Base-by-base conservation (phyloP, 768 basidiomycete genomes). In the Tubosaeta brunneosetosa region DNA sequence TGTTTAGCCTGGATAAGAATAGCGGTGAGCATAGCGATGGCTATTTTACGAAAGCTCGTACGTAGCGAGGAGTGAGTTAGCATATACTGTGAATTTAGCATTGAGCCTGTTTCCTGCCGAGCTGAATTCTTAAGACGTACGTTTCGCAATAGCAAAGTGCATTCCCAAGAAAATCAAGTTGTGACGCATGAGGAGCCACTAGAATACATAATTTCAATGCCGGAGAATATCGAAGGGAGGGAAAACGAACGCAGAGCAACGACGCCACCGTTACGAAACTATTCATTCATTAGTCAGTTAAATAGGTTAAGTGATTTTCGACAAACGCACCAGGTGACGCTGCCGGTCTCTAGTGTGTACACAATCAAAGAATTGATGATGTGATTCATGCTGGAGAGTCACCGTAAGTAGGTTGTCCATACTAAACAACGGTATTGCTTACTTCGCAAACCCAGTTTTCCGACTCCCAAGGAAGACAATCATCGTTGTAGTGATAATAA, bases 291-390 rank as follows among this genome's bases (percentile, higher is more conserved):
- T 11, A 66, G 50, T 29, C n/a, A 17, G 12, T 0, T 4, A 3
- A 45, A 29, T 7, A n/a, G 11, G 3, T 6, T 0, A 13, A 16
- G 1, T 8, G 2, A 16, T 34, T 32, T 1, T 1, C 22, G 22
- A 13, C 7, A 27, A 50, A 22, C 56, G 4, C 51, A 73, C 75
- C 73, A 74, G 25, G 81, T 81, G 17, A 81, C 41, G 3, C 73
- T 62, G 37, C 80, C 81, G 14, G 75, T 79, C 57, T 82, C 81
- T 31, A 82, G 69, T 0, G 79, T 75, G 51, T 82, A 81, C 2
- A 78, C 55, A 47, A 81, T 77, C 55, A 81, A 58, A 0, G 68
- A 64, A 52, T 81, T 80, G 42, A 82, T 69, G 33, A 81, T 59
- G 31, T 74, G 71, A 48, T 77, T 77, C 65, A 82, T 66, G 53